Evolutionary conservation across 352 stramenopile genomes (phyloP).

Genomic region (Pythium aquatile): DNA sequence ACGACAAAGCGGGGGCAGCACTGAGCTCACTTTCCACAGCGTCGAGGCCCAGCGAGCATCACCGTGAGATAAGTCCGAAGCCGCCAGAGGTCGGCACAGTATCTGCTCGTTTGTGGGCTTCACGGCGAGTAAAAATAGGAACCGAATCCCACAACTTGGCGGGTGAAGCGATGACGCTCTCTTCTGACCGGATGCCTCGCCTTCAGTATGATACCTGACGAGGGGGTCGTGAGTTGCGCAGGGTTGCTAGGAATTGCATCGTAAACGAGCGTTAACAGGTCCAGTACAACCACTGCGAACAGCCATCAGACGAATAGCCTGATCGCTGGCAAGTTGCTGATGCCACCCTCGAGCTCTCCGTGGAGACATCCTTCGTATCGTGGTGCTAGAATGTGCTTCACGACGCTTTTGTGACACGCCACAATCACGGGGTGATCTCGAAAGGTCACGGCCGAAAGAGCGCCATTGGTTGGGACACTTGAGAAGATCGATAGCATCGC

Average conservation of each 20-base stretch:
- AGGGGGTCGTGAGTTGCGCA: too few species aligned
- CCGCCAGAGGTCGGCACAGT: neutral
- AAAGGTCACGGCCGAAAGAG: neutral
- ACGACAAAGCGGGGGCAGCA: neutral
- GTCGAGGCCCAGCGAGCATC: neutral
- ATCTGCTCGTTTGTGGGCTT: neutral
- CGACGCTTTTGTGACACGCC: neutral
- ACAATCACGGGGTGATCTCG: constrained; percentile 2
- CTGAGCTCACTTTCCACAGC: neutral
- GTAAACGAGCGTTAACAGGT: too few species aligned
- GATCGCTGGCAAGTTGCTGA: too few species aligned
- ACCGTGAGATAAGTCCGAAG: too few species aligned
- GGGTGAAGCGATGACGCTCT: neutral
- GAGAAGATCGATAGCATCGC: neutral
- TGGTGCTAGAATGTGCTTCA: neutral
- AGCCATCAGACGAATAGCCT: too few species aligned
- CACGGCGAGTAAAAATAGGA: neutral
- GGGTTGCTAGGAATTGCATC: too few species aligned
- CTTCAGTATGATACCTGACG: too few species aligned
- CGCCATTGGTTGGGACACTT: too few species aligned
- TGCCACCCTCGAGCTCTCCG: too few species aligned
- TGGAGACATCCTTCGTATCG: too few species aligned
- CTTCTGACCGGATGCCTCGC: neutral
- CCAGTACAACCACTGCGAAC: too few species aligned
- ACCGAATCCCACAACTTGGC: neutral